phyloP scores from a whole-genome alignment of 805 yeast genomes.

The Kazachstania psychrophila region DNA sequence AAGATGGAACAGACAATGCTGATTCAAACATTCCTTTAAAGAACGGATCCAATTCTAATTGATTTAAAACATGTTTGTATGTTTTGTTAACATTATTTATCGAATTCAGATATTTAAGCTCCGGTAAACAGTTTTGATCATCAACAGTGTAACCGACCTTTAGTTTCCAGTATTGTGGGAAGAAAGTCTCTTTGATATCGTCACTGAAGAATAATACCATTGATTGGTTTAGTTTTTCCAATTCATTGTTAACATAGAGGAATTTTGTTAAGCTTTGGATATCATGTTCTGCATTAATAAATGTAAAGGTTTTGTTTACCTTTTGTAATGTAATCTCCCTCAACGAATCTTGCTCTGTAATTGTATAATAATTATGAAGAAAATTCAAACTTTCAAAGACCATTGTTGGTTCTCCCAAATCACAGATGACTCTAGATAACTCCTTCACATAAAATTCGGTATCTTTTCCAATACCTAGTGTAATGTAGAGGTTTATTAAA shows the following conservation, averaged over 20 bases:
- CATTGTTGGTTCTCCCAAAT: constrained; percentile 22
- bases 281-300: constrained; percentile 21
- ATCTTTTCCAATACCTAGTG: constrained; percentile 51
- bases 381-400: constrained; percentile 15
- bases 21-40: constrained; percentile 42
- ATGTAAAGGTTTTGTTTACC: constrained; percentile 17
- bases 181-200: constrained; percentile 5
- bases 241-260: constrained; percentile 16
- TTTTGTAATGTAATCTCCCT: constrained; percentile 8
- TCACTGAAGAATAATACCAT: constrained; percentile 15
- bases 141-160: constrained; percentile 14
- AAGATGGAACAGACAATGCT: constrained; percentile 36
- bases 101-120: constrained; percentile 18
- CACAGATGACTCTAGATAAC: constrained; percentile 32
- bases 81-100: constrained; percentile 27
- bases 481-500: constrained; percentile 34
- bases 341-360: constrained; percentile 13
- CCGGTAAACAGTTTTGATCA: constrained; percentile 8
- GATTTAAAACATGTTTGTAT: constrained; percentile 26
- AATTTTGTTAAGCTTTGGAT: constrained; percentile 16
- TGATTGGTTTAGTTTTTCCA: constrained; percentile 14
- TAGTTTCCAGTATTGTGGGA: constrained; percentile 19
- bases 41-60: constrained; percentile 38
- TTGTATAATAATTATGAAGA: constrained; percentile 15
- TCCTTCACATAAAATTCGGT: constrained; percentile 47